These are phyloP conservation scores for Ogataea angusta DNA, from an alignment of 805 yeast species.

Conservation along the genomic window DNA sequence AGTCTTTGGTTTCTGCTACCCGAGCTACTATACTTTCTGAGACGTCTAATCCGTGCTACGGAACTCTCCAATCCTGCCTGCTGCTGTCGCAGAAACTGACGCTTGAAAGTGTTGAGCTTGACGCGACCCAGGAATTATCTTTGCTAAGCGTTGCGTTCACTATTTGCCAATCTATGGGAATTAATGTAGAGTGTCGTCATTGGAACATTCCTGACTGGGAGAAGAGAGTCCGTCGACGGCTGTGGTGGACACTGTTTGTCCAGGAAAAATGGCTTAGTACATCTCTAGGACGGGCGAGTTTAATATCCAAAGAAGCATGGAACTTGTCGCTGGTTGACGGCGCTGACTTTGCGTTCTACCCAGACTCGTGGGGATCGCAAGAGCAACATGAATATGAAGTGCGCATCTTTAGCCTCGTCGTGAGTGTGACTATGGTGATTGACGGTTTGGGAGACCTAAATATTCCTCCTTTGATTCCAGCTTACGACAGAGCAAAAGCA, in stretches of 20 bases:
- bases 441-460: conserved; percentile 10
- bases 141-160: conserved; percentile 12
- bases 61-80: conserved; percentile 18
- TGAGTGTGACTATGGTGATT: conserved; percentile 13
- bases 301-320: conserved; percentile 15
- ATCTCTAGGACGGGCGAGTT: conserved; percentile 13
- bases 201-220: conserved; percentile 19
- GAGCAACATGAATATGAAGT: conserved; percentile 10
- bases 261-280: conserved; percentile 20
- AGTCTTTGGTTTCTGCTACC: conserved; percentile 6
- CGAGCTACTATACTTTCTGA: conserved; percentile 2
- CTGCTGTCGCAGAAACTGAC: conserved; percentile 11
- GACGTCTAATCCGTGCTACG: conserved; percentile 16
- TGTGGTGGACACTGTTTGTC: conserved; percentile 19
- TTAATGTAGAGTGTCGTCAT: conserved; percentile 12
- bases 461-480: background rate
- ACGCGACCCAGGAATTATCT: conserved; percentile 13
- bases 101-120: background rate
- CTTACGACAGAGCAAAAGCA: conserved; percentile 2
- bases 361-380: conserved; percentile 10
- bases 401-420: conserved; percentile 8
- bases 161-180: conserved; percentile 14
- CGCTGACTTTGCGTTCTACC: conserved; percentile 12
- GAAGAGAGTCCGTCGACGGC: conserved; percentile 14
- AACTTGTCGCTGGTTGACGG: conserved; percentile 13